phyloP scores from a whole-genome alignment of 331 rosid species.

The Acacia pycnantha region DNA sequence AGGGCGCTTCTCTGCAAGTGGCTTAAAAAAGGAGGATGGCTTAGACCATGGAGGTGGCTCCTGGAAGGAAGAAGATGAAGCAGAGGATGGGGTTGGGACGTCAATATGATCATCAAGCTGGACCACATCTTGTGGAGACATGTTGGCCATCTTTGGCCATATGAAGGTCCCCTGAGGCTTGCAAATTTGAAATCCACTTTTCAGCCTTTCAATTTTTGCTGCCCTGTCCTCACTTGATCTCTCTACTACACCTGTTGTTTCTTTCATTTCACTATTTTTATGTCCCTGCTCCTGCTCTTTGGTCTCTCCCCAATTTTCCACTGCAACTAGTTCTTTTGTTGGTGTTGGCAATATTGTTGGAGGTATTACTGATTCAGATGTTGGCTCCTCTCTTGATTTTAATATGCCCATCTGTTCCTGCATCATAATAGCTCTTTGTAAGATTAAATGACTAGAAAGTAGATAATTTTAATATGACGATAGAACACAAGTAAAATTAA shows the following conservation, averaged over 20 bases:
- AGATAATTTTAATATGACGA: background rate
- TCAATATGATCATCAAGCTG: background rate
- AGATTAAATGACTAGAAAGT: background rate
- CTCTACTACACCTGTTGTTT: constrained; percentile 12
- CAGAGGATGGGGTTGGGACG: constrained; percentile 70
- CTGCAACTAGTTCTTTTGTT: constrained; percentile 23
- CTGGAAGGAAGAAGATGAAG: constrained; percentile 51
- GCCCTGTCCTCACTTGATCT: constrained; percentile 46
- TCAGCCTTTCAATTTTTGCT: constrained; percentile 60
- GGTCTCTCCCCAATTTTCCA: constrained; percentile 31
- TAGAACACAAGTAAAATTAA: background rate
- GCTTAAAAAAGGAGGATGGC: constrained; percentile 51
- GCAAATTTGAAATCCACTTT: constrained; percentile 86
- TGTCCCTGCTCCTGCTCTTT: constrained; percentile 29
- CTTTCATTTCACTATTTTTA: constrained; percentile 17
- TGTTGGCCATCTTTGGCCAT: background rate
- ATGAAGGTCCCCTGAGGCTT: constrained; percentile 38
- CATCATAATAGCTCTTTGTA: constrained; percentile 14
- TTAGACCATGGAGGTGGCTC: background rate
- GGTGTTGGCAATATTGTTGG: constrained; percentile 28
- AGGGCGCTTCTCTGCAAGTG: constrained; percentile 68
- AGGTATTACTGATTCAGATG: constrained; percentile 44
- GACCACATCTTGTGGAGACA: constrained; percentile 38
- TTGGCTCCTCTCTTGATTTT: constrained; percentile 39
- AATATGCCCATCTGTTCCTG: constrained; percentile 55